Evolutionary conservation across 495 filamentous ascomycete species (phyloP).

Genomic region (Pseudoneurospora amorphoporcata): DNA sequence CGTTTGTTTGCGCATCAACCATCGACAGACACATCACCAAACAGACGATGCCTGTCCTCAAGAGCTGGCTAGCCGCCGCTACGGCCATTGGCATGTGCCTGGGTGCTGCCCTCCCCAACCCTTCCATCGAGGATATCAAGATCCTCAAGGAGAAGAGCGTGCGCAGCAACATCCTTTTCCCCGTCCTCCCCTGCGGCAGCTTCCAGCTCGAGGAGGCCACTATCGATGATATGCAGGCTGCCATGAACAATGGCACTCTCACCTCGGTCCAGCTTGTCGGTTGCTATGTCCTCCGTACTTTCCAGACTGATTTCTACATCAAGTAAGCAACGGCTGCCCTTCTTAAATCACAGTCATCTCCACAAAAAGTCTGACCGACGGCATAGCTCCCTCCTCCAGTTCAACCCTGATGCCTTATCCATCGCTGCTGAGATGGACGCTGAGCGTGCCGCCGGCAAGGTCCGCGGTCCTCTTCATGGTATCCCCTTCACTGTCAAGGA

Average conservation of each 20-base stretch:
- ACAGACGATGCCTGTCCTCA: not conserved
- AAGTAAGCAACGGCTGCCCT: constrained; percentile 35
- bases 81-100: not conserved
- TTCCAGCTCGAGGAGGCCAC: constrained; percentile 52
- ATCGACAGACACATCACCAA: not conserved
- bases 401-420: constrained; percentile 50
- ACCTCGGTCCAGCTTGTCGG: constrained; percentile 38
- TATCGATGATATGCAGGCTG: constrained; percentile 31
- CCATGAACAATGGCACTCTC: constrained; percentile 26
- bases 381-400: constrained; percentile 40
- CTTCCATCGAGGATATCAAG: not conserved
- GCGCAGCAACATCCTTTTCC: constrained; percentile 12
- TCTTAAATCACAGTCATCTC: not conserved
- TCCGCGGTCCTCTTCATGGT: constrained; percentile 55
- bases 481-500: constrained; percentile 69
- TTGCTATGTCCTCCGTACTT: constrained; percentile 43
- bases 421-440: constrained; percentile 46
- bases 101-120: not conserved
- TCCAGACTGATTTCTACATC: constrained; percentile 47
- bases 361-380: constrained; percentile 15
- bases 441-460: constrained; percentile 43
- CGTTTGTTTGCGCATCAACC: not conserved
- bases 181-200: constrained; percentile 52
- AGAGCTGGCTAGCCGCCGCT: not conserved
- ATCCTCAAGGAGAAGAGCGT: not conserved